Evolutionary conservation across 805 yeast genomes (phyloP).

Genomic region (Candida chauliodis): DNA sequence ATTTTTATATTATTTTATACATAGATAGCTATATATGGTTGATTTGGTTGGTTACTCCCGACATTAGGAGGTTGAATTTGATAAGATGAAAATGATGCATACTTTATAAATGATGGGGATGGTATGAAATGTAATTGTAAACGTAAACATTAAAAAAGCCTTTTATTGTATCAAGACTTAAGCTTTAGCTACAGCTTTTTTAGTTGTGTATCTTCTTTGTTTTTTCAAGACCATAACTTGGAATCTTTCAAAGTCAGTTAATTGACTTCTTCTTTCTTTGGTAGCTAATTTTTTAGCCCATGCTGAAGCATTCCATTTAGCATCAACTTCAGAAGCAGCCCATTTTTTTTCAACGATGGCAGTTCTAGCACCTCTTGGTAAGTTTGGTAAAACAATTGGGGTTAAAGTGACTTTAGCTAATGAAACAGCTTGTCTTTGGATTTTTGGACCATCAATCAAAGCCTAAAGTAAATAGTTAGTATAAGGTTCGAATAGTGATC

Average conservation of each 20-base stretch:
- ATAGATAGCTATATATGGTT: not conserved
- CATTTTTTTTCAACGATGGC: constrained; percentile 86
- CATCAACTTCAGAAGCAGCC: constrained; percentile 82
- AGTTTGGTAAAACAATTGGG: constrained; percentile 76
- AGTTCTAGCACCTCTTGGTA: constrained; percentile 95
- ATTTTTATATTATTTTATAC: constrained; percentile 3
- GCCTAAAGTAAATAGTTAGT: constrained; percentile 47
- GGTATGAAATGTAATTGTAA: not conserved
- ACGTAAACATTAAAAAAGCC: constrained; percentile 19
- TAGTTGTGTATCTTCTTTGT: constrained; percentile 93
- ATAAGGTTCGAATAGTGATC: not conserved
- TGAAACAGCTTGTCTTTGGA: constrained; percentile 88
- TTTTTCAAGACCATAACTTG: constrained; percentile 96
- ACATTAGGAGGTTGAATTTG: constrained; percentile 1
- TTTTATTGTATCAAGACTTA: constrained; percentile 38
- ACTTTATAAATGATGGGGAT: not conserved
- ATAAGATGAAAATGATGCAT: not conserved
- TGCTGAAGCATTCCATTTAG: constrained; percentile 88
- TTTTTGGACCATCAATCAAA: constrained; percentile 95
- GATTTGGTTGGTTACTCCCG: no score
- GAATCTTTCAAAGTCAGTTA: constrained; percentile 99
- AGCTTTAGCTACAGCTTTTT: constrained; percentile 97
- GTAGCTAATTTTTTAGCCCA: constrained; percentile 99
- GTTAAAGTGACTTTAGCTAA: constrained; percentile 90
- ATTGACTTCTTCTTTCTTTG: constrained; percentile 87